Percentiles rank a stretch among this genome's conserved stretches.
These are phyloP conservation scores for Spirogloea muscicola DNA, from an alignment of 139 green algal species.

Conservation along the genomic window DNA sequence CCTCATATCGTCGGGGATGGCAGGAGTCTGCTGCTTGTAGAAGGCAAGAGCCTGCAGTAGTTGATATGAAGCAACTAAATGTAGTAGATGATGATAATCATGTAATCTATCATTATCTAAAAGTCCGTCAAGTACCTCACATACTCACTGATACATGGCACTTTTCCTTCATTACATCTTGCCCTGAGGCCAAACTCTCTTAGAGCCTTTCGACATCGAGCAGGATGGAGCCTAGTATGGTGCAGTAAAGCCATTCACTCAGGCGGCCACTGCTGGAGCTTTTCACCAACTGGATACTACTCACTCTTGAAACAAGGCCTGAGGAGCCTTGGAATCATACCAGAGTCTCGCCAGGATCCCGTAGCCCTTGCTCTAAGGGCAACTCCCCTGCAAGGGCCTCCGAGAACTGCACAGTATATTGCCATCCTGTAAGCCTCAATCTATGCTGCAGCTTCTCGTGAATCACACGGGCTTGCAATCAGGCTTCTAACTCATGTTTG, in stretches of 20 bases:
- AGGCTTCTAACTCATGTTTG: not conserved
- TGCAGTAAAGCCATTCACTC: not conserved
- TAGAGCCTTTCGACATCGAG: too few species aligned
- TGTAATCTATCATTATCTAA: too few species aligned
- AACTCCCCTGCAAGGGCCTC: conserved; percentile 57
- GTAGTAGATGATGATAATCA: too few species aligned
- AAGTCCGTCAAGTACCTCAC: not conserved
- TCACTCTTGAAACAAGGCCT: not conserved
- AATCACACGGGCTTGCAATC: not conserved
- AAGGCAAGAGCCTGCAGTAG: conserved; percentile 60
- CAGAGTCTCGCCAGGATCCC: conserved; percentile 19
- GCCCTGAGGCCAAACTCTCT: too few species aligned
- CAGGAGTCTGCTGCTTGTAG: conserved; percentile 67
- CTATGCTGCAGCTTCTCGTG: not conserved
- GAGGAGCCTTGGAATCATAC: not conserved
- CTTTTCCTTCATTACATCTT: too few species aligned
- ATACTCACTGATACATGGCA: not conserved
- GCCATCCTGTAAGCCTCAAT: not conserved
- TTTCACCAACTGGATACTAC: not conserved
- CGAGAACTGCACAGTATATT: conserved; percentile 52
- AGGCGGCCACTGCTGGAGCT: not conserved
- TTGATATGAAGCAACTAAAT: too few species aligned
- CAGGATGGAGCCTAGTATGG: not conserved
- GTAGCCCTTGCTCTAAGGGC: conserved; percentile 4
- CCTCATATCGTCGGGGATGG: conserved; percentile 55